Evolutionary conservation across 1,139 yeast genomes (phyloP).

Genomic region (Debaryomycetaceae sp.): DNA sequence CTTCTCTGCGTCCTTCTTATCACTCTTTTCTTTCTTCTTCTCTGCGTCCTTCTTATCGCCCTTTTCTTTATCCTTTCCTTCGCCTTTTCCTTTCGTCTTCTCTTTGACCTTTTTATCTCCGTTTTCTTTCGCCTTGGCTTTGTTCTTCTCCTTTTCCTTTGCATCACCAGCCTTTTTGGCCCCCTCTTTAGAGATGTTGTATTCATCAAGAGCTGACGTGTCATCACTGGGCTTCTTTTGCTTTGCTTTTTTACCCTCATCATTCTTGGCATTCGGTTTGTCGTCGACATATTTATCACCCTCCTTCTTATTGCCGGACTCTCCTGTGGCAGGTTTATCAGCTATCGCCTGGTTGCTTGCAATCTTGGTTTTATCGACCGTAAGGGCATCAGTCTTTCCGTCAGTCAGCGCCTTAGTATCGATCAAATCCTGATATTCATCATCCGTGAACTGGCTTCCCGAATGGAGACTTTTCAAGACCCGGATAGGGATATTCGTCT

Average conservation of each 20-base stretch:
- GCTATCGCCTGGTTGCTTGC: too few species aligned
- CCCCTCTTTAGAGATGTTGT: slow-evolving; percentile 12
- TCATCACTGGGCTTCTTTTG: slow-evolving; percentile 11
- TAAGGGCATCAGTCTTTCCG: slow-evolving; percentile 1
- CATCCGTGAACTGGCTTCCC: slow-evolving; percentile 24
- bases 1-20: not conserved
- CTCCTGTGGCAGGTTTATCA: slow-evolving; percentile 6
- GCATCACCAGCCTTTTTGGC: slow-evolving; percentile 5
- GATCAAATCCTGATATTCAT: slow-evolving; percentile 20
- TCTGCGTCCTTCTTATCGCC: not conserved
- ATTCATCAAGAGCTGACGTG: slow-evolving; percentile 11
- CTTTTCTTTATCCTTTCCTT: not conserved
- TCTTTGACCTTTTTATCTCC: slow-evolving; percentile 3
- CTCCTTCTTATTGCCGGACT: slow-evolving; percentile 5
- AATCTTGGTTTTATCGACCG: not conserved
- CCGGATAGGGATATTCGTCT: slow-evolving; percentile 24
- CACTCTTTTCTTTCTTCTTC: slow-evolving; percentile 2
- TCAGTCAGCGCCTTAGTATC: slow-evolving; percentile 8
- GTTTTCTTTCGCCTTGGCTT: slow-evolving; percentile 3
- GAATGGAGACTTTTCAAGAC: slow-evolving; percentile 28
- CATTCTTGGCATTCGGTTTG: not conserved
- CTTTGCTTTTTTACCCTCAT: slow-evolving; percentile 17
- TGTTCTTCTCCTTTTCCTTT: slow-evolving; percentile 6
- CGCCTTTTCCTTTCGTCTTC: not conserved
- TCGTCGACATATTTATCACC: slow-evolving; percentile 2